A percentile compares a stretch with the other conserved stretches of the same genome.
Evolutionary conservation across 495 filamentous ascomycete species (phyloP).

Genomic region (Friedmanniomyces simplex): DNA sequence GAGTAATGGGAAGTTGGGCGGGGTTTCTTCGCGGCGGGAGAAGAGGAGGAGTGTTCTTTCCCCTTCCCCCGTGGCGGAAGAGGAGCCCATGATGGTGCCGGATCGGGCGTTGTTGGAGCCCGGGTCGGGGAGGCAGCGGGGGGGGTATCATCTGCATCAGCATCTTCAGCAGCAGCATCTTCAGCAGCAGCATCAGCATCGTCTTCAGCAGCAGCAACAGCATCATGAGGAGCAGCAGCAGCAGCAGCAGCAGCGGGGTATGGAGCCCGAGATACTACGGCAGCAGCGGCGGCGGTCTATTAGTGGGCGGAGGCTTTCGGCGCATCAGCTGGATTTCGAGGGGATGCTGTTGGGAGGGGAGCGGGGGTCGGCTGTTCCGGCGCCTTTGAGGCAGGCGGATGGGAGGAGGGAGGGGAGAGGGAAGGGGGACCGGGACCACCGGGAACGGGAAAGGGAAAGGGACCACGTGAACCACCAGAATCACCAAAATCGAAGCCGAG

Average conservation of each 20-base stretch:
- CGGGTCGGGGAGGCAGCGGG: not conserved
- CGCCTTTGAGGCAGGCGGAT: not conserved
- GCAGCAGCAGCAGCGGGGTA: not conserved
- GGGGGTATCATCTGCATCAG: not conserved
- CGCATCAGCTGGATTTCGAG: not conserved
- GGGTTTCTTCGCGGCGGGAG: not conserved
- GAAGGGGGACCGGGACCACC: no score
- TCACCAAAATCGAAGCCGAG: no score
- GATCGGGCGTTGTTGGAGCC: no score
- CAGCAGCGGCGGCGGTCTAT: not conserved
- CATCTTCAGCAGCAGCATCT: no score
- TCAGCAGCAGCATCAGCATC: not conserved
- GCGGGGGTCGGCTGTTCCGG: not conserved
- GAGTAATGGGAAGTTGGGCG: not conserved
- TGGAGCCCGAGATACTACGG: not conserved
- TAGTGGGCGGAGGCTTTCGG: not conserved
- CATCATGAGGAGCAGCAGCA: not conserved
- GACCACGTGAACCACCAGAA: no score
- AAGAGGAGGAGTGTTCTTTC: not conserved
- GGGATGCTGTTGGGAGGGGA: not conserved
- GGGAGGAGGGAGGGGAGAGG: no score
- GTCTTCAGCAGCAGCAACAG: not conserved
- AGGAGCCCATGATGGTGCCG: not conserved
- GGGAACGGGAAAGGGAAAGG: no score
- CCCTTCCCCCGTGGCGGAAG: slow-evolving; percentile 4